Conservation (phyloP, 441 rosid genomes). For the Populus hybrid region DNA sequence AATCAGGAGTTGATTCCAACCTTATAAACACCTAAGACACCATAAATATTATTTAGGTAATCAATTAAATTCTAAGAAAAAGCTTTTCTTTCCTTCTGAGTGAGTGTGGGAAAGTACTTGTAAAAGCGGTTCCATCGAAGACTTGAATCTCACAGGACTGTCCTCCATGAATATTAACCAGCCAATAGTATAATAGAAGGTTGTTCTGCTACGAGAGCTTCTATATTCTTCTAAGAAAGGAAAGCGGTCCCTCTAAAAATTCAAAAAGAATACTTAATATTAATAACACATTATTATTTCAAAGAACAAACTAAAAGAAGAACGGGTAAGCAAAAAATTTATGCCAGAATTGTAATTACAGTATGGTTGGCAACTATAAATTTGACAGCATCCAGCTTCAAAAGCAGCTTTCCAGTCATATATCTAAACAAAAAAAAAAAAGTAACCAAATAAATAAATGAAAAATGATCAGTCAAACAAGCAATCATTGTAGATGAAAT, state of each 20-base stretch:
- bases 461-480: constrained; percentile 10
- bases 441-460: constrained; percentile 11
- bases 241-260: constrained; percentile 88
- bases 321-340: constrained; percentile 14
- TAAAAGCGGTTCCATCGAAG: constrained; percentile 90
- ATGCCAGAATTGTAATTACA: constrained; percentile 43
- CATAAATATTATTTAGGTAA: constrained; percentile 20
- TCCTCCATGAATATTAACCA: constrained; percentile 99
- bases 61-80: neutral
- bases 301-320: constrained; percentile 9
- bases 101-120: constrained; percentile 45
- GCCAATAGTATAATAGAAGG: constrained; percentile 91
- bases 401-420: constrained; percentile 98
- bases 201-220: constrained; percentile 97
- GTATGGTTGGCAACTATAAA: constrained; percentile 93
- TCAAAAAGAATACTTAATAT: neutral
- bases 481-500: neutral
- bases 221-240: constrained; percentile 90
- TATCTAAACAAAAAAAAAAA: constrained; percentile 42
- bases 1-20: constrained; percentile 86
- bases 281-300: neutral
- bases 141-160: constrained; percentile 86
- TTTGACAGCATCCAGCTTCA: constrained; percentile 87
- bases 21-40: constrained; percentile 62
- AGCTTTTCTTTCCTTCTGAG: neutral